Evolutionary conservation across 2,329 filamentous ascomycete species (phyloP), one percentile per base, ranked within the genome.

Genomic region (Monosporascus sp.): DNA sequence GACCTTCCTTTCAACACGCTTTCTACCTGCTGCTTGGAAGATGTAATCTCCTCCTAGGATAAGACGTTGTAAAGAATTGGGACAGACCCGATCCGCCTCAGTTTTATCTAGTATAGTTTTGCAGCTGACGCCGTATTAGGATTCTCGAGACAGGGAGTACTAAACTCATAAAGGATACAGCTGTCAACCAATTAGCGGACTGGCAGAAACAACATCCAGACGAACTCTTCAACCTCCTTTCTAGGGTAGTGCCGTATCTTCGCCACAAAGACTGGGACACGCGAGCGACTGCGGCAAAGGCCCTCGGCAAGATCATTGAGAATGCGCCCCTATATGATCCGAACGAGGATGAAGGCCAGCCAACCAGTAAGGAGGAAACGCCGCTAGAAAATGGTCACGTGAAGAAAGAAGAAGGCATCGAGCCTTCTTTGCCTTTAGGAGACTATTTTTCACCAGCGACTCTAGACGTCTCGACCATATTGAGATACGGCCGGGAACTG

Each of bases 161-260:
- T 55, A 87, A 88, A 68, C 80, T 99, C 61, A 97, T 99, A 68
- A 87, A 95, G 62, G 96, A 97, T 68, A 99, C 94, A 57, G 95
- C 94, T 57, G 94, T 96, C 57, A 91, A 95, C 67, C 94, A 99
- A 74, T 81, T 99, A 58, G 94, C 92, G 57, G 94, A 99, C 73
- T 94, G 96, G 71, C 95, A 99, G 73, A 97, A 97, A 69, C 89
- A 94, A 70, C 94, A 97, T 65, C 94, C 94, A 0, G 93, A 99
- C 73, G 95, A 99, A 70, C 78, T 99, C 1, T 97, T 97, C 74
- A 97, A 97, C 67, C 81, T 99, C 6, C 80, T 99, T 14, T 93
- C 90, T 31, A 82, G 93, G 55, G 92, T 99, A 34, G 86, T 99
- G n/a, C 93, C 94, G 1, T 99, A 97, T 70, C 80, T 99, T 31